Evolutionary conservation across 2,329 filamentous ascomycete genomes (phyloP).

Genomic region (Thielaviopsis euricoi): DNA sequence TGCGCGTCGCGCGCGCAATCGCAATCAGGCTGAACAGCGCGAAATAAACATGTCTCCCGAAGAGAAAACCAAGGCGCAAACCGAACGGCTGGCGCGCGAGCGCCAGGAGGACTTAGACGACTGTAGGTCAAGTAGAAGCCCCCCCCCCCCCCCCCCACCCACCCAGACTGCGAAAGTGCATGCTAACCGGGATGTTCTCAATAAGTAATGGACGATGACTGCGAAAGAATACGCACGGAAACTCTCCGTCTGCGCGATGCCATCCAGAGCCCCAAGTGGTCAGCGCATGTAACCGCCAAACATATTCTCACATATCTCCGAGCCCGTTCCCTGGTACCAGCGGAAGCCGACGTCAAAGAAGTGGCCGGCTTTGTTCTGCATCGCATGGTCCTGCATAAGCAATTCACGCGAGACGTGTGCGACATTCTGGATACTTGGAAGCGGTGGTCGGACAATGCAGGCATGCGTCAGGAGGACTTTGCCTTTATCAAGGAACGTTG

Average conservation of each 20-base stretch:
- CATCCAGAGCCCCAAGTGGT: slow-evolving; percentile 37
- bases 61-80: slow-evolving; percentile 24
- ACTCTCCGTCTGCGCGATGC: slow-evolving; percentile 33
- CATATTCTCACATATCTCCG: slow-evolving; percentile 30
- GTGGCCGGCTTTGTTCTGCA: slow-evolving; percentile 31
- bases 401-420: slow-evolving; percentile 25
- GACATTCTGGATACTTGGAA: slow-evolving; percentile 35
- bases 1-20: slow-evolving; percentile 23
- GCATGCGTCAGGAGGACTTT: slow-evolving; percentile 32
- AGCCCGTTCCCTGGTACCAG: slow-evolving; percentile 15
- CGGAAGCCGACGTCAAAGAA: slow-evolving; percentile 21
- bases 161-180: too few relatives aligned
- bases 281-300: slow-evolving; percentile 28
- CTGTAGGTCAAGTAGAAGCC: too few relatives aligned
- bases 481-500: slow-evolving; percentile 20
- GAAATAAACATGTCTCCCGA: slow-evolving; percentile 28
- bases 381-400: slow-evolving; percentile 33
- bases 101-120: slow-evolving; percentile 29
- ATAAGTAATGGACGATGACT: slow-evolving; percentile 19
- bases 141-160: too few relatives aligned
- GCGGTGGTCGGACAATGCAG: slow-evolving; percentile 36
- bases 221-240: slow-evolving; percentile 23
- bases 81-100: slow-evolving; percentile 26
- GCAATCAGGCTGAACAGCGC: slow-evolving; percentile 24
- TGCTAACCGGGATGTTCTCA: neutral